Percentiles rank a stretch among this genome's conserved stretches.
Evolutionary conservation across 495 filamentous ascomycete genomes (phyloP).

Genomic region (Penicillium canariense): DNA sequence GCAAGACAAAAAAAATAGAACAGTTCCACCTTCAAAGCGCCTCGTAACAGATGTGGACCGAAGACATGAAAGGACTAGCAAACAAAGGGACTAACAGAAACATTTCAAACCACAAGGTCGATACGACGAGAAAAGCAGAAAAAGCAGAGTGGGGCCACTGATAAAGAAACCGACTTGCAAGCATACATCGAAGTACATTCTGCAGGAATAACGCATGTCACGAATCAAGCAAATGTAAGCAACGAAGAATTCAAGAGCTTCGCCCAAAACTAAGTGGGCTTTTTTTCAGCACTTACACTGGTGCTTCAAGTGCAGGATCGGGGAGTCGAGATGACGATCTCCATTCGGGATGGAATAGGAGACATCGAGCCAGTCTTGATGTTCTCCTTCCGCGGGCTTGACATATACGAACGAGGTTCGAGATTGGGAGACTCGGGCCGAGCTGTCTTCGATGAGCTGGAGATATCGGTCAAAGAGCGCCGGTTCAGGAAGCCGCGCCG

Average conservation of each 20-base stretch:
- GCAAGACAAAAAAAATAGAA: constrained; percentile 2
- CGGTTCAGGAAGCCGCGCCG: constrained; percentile 24
- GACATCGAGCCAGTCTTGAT: constrained; percentile 35
- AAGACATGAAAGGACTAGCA: neutral
- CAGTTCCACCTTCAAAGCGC: neutral
- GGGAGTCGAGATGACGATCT: constrained; percentile 25
- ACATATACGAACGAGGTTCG: constrained; percentile 24
- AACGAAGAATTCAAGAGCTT: neutral
- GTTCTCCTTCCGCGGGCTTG: constrained; percentile 38
- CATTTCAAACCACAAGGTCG: constrained; percentile 1
- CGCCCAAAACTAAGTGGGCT: neutral
- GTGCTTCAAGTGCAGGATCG: constrained; percentile 15
- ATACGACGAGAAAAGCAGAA: neutral
- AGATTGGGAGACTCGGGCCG: constrained; percentile 26
- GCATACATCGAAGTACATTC: constrained; percentile 24
- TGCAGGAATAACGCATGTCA: constrained; percentile 19
- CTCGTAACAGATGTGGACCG: neutral
- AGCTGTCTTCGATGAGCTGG: constrained; percentile 34
- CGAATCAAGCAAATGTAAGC: constrained; percentile 1
- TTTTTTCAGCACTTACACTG: neutral
- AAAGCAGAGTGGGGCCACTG: neutral
- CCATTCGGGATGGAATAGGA: constrained; percentile 34
- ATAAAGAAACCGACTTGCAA: constrained; percentile 2
- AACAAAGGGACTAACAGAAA: neutral
- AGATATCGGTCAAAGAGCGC: constrained; percentile 31